Percentiles rank a stretch among this genome's conserved stretches.
Conservation (phyloP, 768 basidiomycete genomes). For the Tephrocybe sp. region DNA sequence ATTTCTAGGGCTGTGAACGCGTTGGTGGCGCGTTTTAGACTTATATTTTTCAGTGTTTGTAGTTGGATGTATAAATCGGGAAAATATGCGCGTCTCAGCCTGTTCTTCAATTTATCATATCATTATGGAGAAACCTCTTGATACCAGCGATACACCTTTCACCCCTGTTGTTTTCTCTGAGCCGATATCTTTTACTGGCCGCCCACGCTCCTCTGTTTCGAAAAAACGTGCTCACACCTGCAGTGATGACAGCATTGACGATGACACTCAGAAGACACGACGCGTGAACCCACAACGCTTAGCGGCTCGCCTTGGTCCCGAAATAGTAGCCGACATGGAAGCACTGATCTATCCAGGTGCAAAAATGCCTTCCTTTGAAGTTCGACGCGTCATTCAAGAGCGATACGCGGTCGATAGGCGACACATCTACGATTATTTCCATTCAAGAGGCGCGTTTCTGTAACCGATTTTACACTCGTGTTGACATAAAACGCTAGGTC, state of each 20-base stretch:
- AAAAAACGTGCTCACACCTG: conserved; percentile 12
- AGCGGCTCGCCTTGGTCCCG: conserved; percentile 64
- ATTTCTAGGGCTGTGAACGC: conserved; percentile 54
- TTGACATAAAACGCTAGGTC: conserved; percentile 38
- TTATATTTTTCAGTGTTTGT: conserved; percentile 15
- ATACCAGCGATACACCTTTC: conserved; percentile 14
- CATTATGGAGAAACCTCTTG: conserved; percentile 34
- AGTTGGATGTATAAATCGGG: conserved; percentile 8
- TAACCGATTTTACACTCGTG: conserved; percentile 12
- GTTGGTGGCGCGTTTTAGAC: conserved; percentile 8
- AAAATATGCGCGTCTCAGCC: no score
- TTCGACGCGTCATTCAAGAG: conserved; percentile 70
- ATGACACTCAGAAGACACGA: conserved; percentile 43
- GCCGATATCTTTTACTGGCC: conserved; percentile 2
- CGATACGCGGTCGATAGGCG: conserved; percentile 69
- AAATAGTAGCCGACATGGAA: conserved; percentile 71
- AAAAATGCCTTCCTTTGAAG: conserved; percentile 75
- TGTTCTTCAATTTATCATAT: no score
- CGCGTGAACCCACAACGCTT: conserved; percentile 70
- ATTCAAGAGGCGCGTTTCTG: conserved; percentile 44
- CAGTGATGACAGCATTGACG: conserved; percentile 13
- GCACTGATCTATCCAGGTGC: conserved; percentile 68
- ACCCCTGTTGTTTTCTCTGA: conserved; percentile 15
- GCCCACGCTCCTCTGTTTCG: neutral
- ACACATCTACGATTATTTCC: conserved; percentile 81